phyloP scores from a whole-genome alignment of 2,329 filamentous ascomycete species.

The Diaporthe nobilis region DNA sequence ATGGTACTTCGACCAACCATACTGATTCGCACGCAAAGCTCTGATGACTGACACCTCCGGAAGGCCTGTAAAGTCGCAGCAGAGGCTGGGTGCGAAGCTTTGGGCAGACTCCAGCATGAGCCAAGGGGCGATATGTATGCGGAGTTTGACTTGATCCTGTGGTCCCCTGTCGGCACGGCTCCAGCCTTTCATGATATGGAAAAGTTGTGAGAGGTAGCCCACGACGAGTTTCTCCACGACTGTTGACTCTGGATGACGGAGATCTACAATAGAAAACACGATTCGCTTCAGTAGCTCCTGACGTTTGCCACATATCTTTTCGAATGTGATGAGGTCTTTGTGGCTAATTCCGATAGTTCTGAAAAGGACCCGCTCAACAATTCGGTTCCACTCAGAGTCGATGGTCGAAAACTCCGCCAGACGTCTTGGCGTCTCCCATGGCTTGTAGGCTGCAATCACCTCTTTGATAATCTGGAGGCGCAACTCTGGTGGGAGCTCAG shows the following conservation, averaged over 20 bases:
- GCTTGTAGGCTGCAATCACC: neutral
- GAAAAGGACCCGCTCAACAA: neutral
- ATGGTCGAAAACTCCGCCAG: neutral
- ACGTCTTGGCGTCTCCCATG: neutral
- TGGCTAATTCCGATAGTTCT: neutral
- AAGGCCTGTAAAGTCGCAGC: neutral
- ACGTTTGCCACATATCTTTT: neutral
- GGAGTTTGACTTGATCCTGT: neutral
- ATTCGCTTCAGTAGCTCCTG: neutral
- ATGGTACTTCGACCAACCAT: rapidly evolving
- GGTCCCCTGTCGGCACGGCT: neutral
- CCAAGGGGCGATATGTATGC: neutral
- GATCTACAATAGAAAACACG: too few species aligned
- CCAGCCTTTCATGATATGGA: neutral
- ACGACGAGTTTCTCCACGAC: neutral
- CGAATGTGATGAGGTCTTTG: neutral
- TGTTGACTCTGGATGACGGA: neutral
- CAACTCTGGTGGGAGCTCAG: neutral
- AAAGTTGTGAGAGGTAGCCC: neutral
- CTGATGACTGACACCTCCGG: neutral
- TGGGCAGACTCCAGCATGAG: neutral
- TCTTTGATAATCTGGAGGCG: neutral
- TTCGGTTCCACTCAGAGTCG: neutral
- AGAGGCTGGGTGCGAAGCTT: neutral
- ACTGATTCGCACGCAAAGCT: neutral